Evolutionary conservation across 2,329 filamentous ascomycete genomes (phyloP).

Genomic region (Eutypella sp.): DNA sequence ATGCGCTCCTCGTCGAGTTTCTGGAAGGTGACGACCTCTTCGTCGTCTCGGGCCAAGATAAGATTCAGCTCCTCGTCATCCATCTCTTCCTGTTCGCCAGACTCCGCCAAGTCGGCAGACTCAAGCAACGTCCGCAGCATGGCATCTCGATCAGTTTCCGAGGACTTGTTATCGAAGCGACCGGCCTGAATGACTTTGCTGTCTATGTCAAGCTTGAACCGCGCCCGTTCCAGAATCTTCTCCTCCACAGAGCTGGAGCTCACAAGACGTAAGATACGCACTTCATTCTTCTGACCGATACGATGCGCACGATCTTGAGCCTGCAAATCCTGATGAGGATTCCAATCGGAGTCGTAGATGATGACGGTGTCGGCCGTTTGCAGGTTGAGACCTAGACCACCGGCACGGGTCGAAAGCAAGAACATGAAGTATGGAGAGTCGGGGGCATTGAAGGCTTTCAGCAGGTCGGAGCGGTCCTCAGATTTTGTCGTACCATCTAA

Average conservation of each 20-base stretch:
- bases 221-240: conserved; percentile 93
- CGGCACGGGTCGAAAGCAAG: conserved; percentile 94
- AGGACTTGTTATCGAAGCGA: conserved; percentile 99
- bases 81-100: conserved; percentile 87
- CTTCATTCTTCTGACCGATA: conserved; percentile 99
- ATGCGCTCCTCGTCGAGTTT: conserved; percentile 73
- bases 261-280: conserved; percentile 91
- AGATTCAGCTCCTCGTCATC: conserved; percentile 96
- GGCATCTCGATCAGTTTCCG: conserved; percentile 94
- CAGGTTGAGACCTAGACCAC: conserved; percentile 93
- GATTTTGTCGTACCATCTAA: conserved; percentile 96
- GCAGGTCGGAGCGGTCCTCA: conserved; percentile 87
- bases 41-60: conserved; percentile 83
- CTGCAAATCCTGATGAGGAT: conserved; percentile 97
- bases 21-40: conserved; percentile 74
- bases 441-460: conserved; percentile 85
- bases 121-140: conserved; percentile 93
- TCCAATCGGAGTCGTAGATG: conserved; percentile 99
- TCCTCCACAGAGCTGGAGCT: conserved; percentile 97
- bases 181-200: conserved; percentile 99
- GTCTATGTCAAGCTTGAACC: conserved; percentile 98
- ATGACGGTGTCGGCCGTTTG: conserved; percentile 99
- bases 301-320: conserved; percentile 99
- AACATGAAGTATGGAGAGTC: conserved; percentile 96
- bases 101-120: conserved; percentile 65